Evolutionary conservation across 805 yeast genomes (phyloP).

Genomic region (Teunomyces cretensis): DNA sequence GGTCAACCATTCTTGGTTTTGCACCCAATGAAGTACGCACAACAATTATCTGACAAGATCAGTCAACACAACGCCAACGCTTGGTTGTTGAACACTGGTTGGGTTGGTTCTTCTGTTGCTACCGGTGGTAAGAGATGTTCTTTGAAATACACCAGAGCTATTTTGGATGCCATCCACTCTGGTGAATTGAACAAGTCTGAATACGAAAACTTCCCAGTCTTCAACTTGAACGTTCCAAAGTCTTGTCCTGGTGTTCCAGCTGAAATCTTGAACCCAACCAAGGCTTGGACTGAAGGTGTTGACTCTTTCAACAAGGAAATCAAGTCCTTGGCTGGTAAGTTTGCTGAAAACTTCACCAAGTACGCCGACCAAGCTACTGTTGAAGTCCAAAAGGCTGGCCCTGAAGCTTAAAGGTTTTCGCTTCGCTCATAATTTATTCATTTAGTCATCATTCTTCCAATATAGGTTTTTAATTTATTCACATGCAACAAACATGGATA

Average conservation of each 20-base stretch:
- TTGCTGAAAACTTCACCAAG: conserved; percentile 82
- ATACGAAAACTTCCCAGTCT: conserved; percentile 81
- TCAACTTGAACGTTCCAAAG: conserved; percentile 86
- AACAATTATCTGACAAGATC: conserved; percentile 93
- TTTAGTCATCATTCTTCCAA: conserved; percentile 1
- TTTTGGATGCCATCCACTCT: conserved; percentile 89
- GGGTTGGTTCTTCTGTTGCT: conserved; percentile 93
- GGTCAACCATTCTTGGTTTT: conserved; percentile 98
- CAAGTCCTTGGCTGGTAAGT: conserved; percentile 69
- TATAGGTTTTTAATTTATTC: neutral
- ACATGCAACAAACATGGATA: neutral
- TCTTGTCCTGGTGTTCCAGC: conserved; percentile 78
- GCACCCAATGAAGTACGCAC: conserved; percentile 98
- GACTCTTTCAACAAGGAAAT: conserved; percentile 39
- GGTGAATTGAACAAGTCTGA: conserved; percentile 81
- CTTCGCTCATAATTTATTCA: neutral
- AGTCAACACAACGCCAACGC: conserved; percentile 85
- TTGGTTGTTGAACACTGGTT: conserved; percentile 96
- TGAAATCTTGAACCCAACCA: conserved; percentile 83
- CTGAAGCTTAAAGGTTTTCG: conserved; percentile 37
- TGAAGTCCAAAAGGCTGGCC: conserved; percentile 94
- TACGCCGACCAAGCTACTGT: conserved; percentile 79
- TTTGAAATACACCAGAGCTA: conserved; percentile 95
- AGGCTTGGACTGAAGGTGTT: conserved; percentile 62
- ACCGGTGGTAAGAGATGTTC: conserved; percentile 98